Percentiles rank a stretch among this genome's conserved stretches.
These are phyloP conservation scores for Smittium culicis DNA, from an alignment of 371 early-diverging fungal genomes.

Conservation along the genomic window DNA sequence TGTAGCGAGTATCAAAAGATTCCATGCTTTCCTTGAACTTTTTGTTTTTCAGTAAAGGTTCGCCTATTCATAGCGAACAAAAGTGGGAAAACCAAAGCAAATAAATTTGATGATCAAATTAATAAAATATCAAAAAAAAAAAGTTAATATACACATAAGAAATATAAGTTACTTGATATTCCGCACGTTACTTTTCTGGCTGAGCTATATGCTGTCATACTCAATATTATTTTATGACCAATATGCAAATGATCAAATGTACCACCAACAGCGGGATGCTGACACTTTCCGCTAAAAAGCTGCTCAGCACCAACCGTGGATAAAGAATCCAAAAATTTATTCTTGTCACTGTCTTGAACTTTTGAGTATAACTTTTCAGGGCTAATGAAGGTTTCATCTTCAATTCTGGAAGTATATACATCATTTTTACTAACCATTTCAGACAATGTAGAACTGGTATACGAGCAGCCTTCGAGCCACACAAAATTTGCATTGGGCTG, in stretches of 20 bases:
- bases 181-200: constrained; percentile 18
- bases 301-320: not conserved
- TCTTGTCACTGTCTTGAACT: not conserved
- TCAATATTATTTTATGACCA: constrained; percentile 85
- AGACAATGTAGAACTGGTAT: not conserved
- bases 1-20: constrained; percentile 45
- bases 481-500: not conserved
- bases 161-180: constrained; percentile 15
- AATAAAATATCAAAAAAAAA: too few relatives aligned
- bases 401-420: not conserved
- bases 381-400: not conserved
- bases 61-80: constrained; percentile 26
- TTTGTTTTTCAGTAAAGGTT: constrained; percentile 55
- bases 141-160: too few relatives aligned
- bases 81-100: too few relatives aligned
- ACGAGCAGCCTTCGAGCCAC: not conserved
- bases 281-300: not conserved
- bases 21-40: constrained; percentile 52
- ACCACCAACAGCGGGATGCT: constrained; percentile 75
- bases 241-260: constrained; percentile 94
- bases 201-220: constrained; percentile 52
- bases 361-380: not conserved
- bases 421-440: not conserved
- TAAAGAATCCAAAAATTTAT: not conserved
- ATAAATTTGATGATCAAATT: too few relatives aligned